Percentiles rank a stretch among this genome's conserved stretches.
Conservation (phyloP, 2,329 filamentous ascomycete species). For the Juglanconis juglandina region DNA sequence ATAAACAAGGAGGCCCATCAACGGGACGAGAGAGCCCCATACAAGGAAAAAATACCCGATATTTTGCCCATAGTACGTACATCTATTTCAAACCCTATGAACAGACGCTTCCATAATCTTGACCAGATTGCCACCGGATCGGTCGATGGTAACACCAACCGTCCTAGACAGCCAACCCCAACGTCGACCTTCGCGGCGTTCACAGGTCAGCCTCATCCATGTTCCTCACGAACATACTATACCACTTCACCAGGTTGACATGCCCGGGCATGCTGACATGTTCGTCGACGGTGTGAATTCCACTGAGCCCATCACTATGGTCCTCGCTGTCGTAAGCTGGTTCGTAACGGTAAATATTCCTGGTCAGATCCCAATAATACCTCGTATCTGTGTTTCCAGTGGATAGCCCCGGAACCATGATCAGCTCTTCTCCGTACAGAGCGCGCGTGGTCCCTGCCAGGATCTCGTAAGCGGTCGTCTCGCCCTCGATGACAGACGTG, state of each 20-base stretch:
- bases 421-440: slow-evolving; percentile 45
- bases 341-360: slow-evolving; percentile 47
- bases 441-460: slow-evolving; percentile 51
- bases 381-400: slow-evolving; percentile 47
- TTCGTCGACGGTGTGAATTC: slow-evolving; percentile 42
- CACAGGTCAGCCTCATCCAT: slow-evolving; percentile 37
- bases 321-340: slow-evolving; percentile 35
- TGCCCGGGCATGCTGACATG: slow-evolving; percentile 33
- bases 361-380: slow-evolving; percentile 45
- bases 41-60: too few species aligned
- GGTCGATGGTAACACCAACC: too few species aligned
- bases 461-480: slow-evolving; percentile 41
- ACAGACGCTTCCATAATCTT: too few species aligned
- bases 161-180: too few species aligned
- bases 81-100: too few species aligned
- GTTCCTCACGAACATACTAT: slow-evolving; percentile 37
- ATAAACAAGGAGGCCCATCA: too few species aligned
- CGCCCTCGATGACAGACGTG: slow-evolving; percentile 21
- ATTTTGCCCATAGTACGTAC: too few species aligned
- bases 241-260: slow-evolving; percentile 35
- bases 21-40: too few species aligned
- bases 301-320: slow-evolving; percentile 23
- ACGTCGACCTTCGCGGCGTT: neutral
- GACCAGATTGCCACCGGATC: too few species aligned
- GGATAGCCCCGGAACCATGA: slow-evolving; percentile 53